Conservation (phyloP, 768 basidiomycete genomes). For the Termitomyces sp. region DNA sequence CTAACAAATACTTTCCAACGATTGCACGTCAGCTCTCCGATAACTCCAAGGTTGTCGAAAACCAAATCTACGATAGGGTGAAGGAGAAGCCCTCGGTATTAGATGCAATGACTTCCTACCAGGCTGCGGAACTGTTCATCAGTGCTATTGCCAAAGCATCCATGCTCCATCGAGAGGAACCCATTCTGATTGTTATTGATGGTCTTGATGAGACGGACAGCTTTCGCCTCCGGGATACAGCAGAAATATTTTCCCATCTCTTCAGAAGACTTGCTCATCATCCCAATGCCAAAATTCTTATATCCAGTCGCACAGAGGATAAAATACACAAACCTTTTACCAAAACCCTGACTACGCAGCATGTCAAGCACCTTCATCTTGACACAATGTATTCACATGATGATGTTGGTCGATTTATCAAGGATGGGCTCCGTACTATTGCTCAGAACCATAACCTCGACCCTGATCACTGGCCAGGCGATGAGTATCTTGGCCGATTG, state of each 20-base stretch:
- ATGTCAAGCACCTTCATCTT: conserved; percentile 12
- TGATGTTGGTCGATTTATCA: conserved; percentile 10
- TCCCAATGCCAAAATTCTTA: conserved; percentile 10
- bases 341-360: neutral
- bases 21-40: neutral
- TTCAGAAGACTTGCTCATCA: neutral
- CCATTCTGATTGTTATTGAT: conserved; percentile 14
- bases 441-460: conserved; percentile 3
- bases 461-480: conserved; percentile 2
- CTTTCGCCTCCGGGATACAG: neutral
- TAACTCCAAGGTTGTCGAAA: neutral
- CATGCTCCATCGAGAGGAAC: neutral
- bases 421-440: neutral
- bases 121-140: conserved; percentile 13
- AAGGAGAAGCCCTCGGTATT: neutral
- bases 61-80: conserved; percentile 3
- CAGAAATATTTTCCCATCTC: conserved; percentile 7
- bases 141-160: conserved; percentile 4
- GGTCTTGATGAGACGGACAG: conserved; percentile 14
- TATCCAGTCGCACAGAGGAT: conserved; percentile 15
- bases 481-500: neutral
- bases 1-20: neutral
- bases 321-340: conserved; percentile 10
- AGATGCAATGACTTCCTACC: conserved; percentile 2
- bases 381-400: conserved; percentile 7